These are phyloP conservation scores for Dentipellis sp. DNA, from an alignment of 768 basidiomycete species.

Conservation along the genomic window DNA sequence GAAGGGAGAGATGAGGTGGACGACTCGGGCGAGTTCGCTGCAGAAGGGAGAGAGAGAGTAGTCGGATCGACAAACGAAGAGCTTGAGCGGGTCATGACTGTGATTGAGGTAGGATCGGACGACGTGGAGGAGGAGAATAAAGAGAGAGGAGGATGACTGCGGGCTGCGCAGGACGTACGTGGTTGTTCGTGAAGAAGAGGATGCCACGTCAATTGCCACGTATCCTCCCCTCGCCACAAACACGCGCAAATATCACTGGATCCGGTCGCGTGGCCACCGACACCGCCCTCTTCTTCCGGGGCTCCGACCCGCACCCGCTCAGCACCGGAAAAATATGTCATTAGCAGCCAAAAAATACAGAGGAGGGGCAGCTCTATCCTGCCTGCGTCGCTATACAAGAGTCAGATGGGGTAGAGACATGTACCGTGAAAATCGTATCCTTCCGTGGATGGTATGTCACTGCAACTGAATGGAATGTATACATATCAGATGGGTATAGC, in stretches of 20 bases:
- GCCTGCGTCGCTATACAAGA: background rate
- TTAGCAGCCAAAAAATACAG: background rate
- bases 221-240: background rate
- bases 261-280: too few relatives aligned
- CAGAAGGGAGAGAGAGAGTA: slow-evolving; percentile 3
- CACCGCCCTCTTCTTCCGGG: background rate
- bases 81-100: slow-evolving; percentile 1
- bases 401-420: background rate
- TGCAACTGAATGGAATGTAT: background rate
- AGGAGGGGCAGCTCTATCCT: background rate
- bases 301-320: background rate
- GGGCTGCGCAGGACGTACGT: slow-evolving; percentile 15
- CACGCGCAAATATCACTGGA: background rate
- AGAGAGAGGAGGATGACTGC: slow-evolving; percentile 3
- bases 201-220: slow-evolving; percentile 7
- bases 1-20: slow-evolving; percentile 5
- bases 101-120: too few relatives aligned
- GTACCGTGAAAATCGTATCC: background rate
- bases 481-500: slow-evolving; percentile 1
- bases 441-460: background rate
- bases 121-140: background rate
- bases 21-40: slow-evolving; percentile 1
- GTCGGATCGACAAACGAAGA: background rate
- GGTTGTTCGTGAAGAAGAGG: slow-evolving; percentile 14
- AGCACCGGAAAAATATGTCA: background rate